phyloP scores from a whole-genome alignment of 1,139 yeast genomes.

The Suhomyces ambrosiae region DNA sequence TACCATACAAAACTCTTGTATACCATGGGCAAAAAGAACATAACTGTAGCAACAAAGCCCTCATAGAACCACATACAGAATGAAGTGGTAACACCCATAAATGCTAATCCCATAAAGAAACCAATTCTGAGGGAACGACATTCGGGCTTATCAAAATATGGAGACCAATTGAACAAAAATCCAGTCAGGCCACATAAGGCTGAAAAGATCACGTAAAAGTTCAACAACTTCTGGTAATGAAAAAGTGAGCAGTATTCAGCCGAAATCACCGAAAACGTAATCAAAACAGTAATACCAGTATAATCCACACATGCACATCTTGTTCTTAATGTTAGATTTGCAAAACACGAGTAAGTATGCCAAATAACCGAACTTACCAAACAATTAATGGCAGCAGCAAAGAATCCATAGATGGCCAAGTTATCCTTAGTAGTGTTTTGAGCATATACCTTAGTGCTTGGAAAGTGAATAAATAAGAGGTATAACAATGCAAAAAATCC shows the following conservation, averaged over 20 bases:
- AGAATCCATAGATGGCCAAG: slow-evolving; percentile 60
- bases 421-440: slow-evolving; percentile 50
- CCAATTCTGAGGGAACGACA: slow-evolving; percentile 76
- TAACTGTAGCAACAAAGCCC: slow-evolving; percentile 55
- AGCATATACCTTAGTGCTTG: slow-evolving; percentile 48
- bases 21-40: slow-evolving; percentile 61
- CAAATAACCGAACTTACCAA: slow-evolving; percentile 76
- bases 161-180: slow-evolving; percentile 84
- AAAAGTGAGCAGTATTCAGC: slow-evolving; percentile 81
- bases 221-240: slow-evolving; percentile 54
- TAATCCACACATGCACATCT: slow-evolving; percentile 92
- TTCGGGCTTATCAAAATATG: slow-evolving; percentile 84
- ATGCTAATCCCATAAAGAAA: slow-evolving; percentile 82
- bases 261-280: slow-evolving; percentile 86
- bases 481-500: slow-evolving; percentile 66
- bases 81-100: slow-evolving; percentile 70
- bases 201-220: slow-evolving; percentile 61
- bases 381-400: slow-evolving; percentile 76
- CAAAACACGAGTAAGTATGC: slow-evolving; percentile 90
- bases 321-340: slow-evolving; percentile 62
- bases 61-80: slow-evolving; percentile 57
- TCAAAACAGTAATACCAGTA: slow-evolving; percentile 87
- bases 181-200: slow-evolving; percentile 71
- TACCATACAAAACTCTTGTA: slow-evolving; percentile 73
- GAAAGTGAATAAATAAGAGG: slow-evolving; percentile 62